Evolutionary conservation across 805 yeast species (phyloP).

Genomic region (Metschnikowia anglica): DNA sequence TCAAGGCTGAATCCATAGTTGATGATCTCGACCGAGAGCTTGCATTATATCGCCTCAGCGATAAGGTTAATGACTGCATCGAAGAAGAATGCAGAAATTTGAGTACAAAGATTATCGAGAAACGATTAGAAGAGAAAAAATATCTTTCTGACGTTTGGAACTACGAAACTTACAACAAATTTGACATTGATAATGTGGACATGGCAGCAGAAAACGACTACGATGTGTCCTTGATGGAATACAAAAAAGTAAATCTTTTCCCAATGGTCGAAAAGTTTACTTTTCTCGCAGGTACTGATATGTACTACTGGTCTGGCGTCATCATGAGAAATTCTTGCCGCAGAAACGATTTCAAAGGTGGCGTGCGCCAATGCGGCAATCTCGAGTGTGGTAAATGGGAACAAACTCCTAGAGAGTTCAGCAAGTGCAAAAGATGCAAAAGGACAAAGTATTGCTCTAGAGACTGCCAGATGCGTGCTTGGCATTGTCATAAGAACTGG

Average conservation of each 20-base stretch:
- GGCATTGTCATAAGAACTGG: slow-evolving; percentile 95
- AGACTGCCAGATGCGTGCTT: slow-evolving; percentile 86
- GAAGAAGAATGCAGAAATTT: slow-evolving; percentile 35
- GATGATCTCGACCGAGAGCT: slow-evolving; percentile 38
- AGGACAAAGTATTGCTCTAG: slow-evolving; percentile 93
- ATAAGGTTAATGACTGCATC: slow-evolving; percentile 31
- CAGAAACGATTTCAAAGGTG: slow-evolving; percentile 81
- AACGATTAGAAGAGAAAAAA: slow-evolving; percentile 33
- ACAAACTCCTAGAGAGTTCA: slow-evolving; percentile 82
- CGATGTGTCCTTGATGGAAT: slow-evolving; percentile 45
- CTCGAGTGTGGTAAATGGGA: slow-evolving; percentile 96
- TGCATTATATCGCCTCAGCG: slow-evolving; percentile 32
- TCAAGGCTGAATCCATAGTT: slow-evolving; percentile 34
- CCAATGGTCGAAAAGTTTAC: slow-evolving; percentile 93
- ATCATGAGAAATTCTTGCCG: slow-evolving; percentile 95
- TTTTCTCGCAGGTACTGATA: slow-evolving; percentile 65
- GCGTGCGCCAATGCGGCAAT: slow-evolving; percentile 92
- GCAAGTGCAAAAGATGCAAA: slow-evolving; percentile 91
- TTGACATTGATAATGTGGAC: slow-evolving; percentile 38
- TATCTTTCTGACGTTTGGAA: slow-evolving; percentile 38
- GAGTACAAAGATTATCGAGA: slow-evolving; percentile 32
- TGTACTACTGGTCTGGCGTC: slow-evolving; percentile 97
- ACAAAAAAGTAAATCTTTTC: slow-evolving; percentile 64
- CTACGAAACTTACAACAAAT: slow-evolving; percentile 40
- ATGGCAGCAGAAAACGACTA: slow-evolving; percentile 24